Evolutionary conservation across 176 grass and related monocot species (phyloP).

Genomic region (bread wheat (Triticum aestivum)): DNA sequence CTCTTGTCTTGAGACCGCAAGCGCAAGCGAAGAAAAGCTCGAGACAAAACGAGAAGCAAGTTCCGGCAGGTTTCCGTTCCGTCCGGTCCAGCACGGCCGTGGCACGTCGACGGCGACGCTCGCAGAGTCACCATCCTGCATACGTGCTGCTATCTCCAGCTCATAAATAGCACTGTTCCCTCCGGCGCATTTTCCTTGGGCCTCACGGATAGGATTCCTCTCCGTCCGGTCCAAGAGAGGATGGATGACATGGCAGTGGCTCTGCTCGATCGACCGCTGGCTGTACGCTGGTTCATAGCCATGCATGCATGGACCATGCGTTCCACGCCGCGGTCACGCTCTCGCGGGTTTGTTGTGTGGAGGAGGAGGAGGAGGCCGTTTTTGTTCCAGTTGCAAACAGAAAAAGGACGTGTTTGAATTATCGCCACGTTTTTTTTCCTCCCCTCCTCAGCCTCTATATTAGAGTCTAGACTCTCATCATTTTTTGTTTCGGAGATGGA

Average conservation of each 20-base stretch:
- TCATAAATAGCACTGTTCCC: neutral
- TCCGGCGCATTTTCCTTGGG: neutral
- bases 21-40: neutral
- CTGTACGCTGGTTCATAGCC: too few species aligned
- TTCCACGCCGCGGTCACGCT: neutral
- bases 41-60: neutral
- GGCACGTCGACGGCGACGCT: conserved; percentile 24
- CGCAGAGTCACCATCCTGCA: neutral
- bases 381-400: neutral
- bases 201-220: neutral
- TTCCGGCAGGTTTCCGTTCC: conserved; percentile 33
- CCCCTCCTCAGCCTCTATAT: neutral
- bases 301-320: neutral
- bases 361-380: neutral
- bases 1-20: too few species aligned
- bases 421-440: neutral
- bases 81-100: conserved; percentile 1
- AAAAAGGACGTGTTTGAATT: neutral
- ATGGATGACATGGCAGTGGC: neutral
- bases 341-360: neutral
- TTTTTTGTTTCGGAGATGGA: too few species aligned
- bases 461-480: neutral
- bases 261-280: neutral
- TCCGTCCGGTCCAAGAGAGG: neutral
- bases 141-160: neutral